A percentile compares a stretch with the other conserved stretches of the same genome.
Conservation (phyloP, 164 flowering plant genomes). For the Aristolochia contorta region DNA sequence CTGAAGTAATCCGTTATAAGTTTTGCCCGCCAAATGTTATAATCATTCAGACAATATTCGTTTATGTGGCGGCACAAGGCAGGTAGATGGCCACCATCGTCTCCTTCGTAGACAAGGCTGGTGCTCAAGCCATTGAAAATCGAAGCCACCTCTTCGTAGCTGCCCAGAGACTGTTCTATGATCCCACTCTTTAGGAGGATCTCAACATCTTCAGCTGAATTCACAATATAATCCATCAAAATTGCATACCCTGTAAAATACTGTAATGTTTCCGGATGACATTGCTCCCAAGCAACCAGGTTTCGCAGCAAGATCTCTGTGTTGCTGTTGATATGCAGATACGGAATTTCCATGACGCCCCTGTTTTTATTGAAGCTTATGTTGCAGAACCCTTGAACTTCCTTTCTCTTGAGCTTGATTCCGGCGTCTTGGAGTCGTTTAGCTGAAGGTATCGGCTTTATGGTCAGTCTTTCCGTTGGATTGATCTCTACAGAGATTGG, state of each 20-base stretch:
- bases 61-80: not conserved
- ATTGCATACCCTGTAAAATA: conserved; percentile 34
- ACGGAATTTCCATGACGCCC: conserved; percentile 36
- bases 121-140: conserved; percentile 41
- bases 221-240: conserved; percentile 55
- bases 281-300: conserved; percentile 45
- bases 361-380: conserved; percentile 23
- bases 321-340: conserved; percentile 26
- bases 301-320: conserved; percentile 34
- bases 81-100: not conserved
- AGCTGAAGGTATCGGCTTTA: not conserved
- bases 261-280: conserved; percentile 33
- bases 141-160: conserved; percentile 42
- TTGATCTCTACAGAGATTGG: not conserved
- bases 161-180: conserved; percentile 35
- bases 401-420: conserved; percentile 36
- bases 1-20: not conserved
- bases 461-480: not conserved
- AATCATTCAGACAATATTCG: not conserved
- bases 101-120: not conserved
- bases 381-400: conserved; percentile 18
- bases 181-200: conserved; percentile 29
- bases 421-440: conserved; percentile 1
- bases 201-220: conserved; percentile 31
- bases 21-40: not conserved